phyloP scores from a whole-genome alignment of 257 asterid genomes.

The Przewalskia tangutica region DNA sequence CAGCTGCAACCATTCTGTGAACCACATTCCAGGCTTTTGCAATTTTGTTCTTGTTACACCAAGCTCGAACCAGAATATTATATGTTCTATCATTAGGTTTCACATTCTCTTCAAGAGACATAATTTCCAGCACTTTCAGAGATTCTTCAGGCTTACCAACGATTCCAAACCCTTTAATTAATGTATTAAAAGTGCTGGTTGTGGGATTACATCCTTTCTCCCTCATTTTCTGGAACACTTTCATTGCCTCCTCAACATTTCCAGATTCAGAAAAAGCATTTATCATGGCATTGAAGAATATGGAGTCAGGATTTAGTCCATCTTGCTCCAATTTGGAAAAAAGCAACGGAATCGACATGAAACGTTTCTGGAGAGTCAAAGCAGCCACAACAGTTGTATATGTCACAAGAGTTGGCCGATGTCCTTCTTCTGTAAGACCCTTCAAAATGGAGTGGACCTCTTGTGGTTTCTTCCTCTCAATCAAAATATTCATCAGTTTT shows the following conservation, averaged over 20 bases:
- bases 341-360: constrained; percentile 68
- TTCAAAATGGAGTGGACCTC: constrained; percentile 61
- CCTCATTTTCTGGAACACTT: constrained; percentile 55
- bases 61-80: constrained; percentile 72
- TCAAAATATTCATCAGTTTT: constrained; percentile 69
- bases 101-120: constrained; percentile 44
- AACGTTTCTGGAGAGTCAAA: constrained; percentile 65
- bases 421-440: constrained; percentile 70
- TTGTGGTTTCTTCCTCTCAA: constrained; percentile 49
- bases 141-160: constrained; percentile 85
- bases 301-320: constrained; percentile 80
- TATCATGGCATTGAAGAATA: constrained; percentile 88
- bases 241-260: constrained; percentile 77
- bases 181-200: constrained; percentile 65
- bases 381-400: constrained; percentile 82
- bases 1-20: constrained; percentile 46
- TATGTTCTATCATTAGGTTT: constrained; percentile 82
- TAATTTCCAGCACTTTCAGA: constrained; percentile 47
- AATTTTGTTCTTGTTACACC: constrained; percentile 65
- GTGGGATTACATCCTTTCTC: constrained; percentile 81
- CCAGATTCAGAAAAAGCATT: constrained; percentile 94
- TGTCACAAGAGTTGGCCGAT: constrained; percentile 81
- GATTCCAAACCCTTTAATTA: constrained; percentile 81
- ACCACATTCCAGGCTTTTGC: constrained; percentile 68
- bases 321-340: constrained; percentile 54